These are phyloP conservation scores for Scheffersomyces coipomensis DNA, from an alignment of 805 yeast species.

Conservation along the genomic window DNA sequence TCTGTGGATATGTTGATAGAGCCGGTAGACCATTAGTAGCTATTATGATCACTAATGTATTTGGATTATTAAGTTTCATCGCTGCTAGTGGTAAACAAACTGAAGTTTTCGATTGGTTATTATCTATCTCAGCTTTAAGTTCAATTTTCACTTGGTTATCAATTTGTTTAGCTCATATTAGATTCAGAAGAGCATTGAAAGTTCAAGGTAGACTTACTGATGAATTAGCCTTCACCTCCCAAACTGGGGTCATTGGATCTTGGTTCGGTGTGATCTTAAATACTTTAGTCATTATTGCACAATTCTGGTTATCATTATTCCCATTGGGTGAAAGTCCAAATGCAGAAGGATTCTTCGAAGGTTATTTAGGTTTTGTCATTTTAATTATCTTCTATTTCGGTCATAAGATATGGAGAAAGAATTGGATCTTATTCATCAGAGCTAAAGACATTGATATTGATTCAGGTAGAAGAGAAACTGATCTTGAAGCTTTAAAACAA, in stretches of 20 bases:
- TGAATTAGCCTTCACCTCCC: slow-evolving; percentile 35
- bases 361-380: slow-evolving; percentile 38
- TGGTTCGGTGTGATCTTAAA: slow-evolving; percentile 28
- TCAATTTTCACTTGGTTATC: slow-evolving; percentile 42
- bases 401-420: slow-evolving; percentile 38
- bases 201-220: slow-evolving; percentile 33
- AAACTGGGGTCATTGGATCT: slow-evolving; percentile 38
- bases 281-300: slow-evolving; percentile 37
- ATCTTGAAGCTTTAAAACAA: slow-evolving; percentile 36
- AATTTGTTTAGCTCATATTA: slow-evolving; percentile 36
- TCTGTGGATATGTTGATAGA: slow-evolving; percentile 69
- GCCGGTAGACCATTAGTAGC: slow-evolving; percentile 78
- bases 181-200: slow-evolving; percentile 38
- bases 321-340: slow-evolving; percentile 36
- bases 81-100: slow-evolving; percentile 42
- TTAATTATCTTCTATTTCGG: slow-evolving; percentile 36
- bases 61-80: slow-evolving; percentile 60
- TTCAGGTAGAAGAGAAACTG: slow-evolving; percentile 42
- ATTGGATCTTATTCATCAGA: slow-evolving; percentile 35
- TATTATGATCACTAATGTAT: slow-evolving; percentile 48
- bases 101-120: slow-evolving; percentile 38
- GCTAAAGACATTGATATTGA: slow-evolving; percentile 40
- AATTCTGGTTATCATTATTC: slow-evolving; percentile 42
- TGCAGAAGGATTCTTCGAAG: slow-evolving; percentile 32
- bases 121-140: slow-evolving; percentile 40